Conservation (phyloP, 768 basidiomycete species). For the Cantharellus anzutake region DNA sequence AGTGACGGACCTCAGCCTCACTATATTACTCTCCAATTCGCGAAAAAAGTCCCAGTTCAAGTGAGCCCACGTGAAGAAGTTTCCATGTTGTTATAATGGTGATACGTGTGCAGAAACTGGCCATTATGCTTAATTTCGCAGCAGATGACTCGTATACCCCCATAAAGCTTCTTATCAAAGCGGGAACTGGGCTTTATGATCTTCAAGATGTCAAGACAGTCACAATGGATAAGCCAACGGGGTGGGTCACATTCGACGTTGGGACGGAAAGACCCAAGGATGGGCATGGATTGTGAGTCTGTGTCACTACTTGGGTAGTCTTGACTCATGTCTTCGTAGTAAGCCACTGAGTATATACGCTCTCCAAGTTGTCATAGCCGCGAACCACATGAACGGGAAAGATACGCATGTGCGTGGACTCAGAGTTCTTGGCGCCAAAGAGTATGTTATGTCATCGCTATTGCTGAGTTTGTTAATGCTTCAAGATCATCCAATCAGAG, state of each 20-base stretch:
- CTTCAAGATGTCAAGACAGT: conserved; percentile 79
- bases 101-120: conserved; percentile 48
- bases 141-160: conserved; percentile 97
- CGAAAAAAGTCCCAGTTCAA: conserved; percentile 74
- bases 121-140: conserved; percentile 58
- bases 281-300: conserved; percentile 54
- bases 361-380: conserved; percentile 72
- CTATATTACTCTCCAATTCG: conserved; percentile 85
- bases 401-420: conserved; percentile 95
- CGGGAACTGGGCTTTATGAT: conserved; percentile 81
- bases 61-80: conserved; percentile 23
- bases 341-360: conserved; percentile 80
- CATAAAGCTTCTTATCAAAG: conserved; percentile 71
- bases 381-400: conserved; percentile 96
- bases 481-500: conserved; percentile 13
- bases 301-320: background rate
- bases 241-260: conserved; percentile 81
- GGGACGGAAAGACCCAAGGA: conserved; percentile 65
- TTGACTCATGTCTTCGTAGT: conserved; percentile 21
- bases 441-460: conserved; percentile 28
- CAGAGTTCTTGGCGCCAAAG: conserved; percentile 64
- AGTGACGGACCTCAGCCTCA: conserved; percentile 92
- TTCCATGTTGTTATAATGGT: no score
- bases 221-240: conserved; percentile 77
- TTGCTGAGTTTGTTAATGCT: background rate